A percentile compares a stretch with the other conserved stretches of the same genome.
Conservation (phyloP, 179 eudicot species). For the Spergularia azorica region DNA sequence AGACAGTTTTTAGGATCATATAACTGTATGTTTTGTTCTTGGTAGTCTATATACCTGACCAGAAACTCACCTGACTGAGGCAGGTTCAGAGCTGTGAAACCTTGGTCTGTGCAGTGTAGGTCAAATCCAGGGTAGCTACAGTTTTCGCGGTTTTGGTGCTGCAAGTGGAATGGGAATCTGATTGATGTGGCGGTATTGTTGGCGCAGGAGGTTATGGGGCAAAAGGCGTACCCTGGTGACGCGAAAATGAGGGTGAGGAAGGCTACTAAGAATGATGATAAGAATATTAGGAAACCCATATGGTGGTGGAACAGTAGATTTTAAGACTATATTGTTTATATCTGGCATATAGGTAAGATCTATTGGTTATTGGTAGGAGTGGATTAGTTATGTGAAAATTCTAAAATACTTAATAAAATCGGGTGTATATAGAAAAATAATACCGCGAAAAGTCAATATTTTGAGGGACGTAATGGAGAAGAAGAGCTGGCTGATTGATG, state of each 20-base stretch:
- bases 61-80: slow-evolving; percentile 52
- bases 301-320: slow-evolving; percentile 2
- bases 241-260: slow-evolving; percentile 25
- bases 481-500: slow-evolving; percentile 12
- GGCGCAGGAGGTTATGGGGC: slow-evolving; percentile 40
- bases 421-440: neutral
- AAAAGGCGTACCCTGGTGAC: slow-evolving; percentile 27
- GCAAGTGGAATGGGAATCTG: slow-evolving; percentile 56
- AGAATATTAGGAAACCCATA: slow-evolving; percentile 37
- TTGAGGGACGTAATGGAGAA: slow-evolving; percentile 14
- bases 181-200: slow-evolving; percentile 24
- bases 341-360: slow-evolving; percentile 4
- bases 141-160: slow-evolving; percentile 29
- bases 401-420: neutral
- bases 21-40: slow-evolving; percentile 38
- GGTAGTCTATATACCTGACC: slow-evolving; percentile 47
- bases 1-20: slow-evolving; percentile 52
- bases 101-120: slow-evolving; percentile 42
- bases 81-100: slow-evolving; percentile 36
- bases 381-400: slow-evolving; percentile 14
- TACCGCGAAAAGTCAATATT: slow-evolving; percentile 29
- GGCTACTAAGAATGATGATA: slow-evolving; percentile 24
- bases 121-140: slow-evolving; percentile 62
- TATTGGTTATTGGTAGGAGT: slow-evolving; percentile 1
- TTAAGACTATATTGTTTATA: neutral